Evolutionary conservation across 805 yeast species (phyloP), one percentile per base, ranked within the genome.

Genomic region (Kazachstania kunashirensis): DNA sequence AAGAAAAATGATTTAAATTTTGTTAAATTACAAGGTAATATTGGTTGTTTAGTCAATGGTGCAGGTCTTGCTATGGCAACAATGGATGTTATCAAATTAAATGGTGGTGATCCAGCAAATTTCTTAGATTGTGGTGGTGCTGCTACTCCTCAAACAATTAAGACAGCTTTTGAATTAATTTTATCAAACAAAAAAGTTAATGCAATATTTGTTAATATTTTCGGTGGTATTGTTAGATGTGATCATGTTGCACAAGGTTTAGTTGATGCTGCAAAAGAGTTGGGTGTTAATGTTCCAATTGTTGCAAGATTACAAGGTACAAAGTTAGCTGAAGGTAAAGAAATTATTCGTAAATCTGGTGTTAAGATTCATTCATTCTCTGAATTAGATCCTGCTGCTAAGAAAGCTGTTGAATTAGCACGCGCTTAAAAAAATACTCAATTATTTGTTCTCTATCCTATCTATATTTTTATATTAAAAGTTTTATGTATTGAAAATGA

Each of bases 61-160:
- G 99, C 99, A 41, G 99, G 99, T 66, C 76, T 92, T 62, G 99
- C 99, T 56, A 92, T 92, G 99, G 99, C 99, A 53, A 92, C 99
- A 49, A 88, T 92, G 96, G 99, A 92, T 67, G 94, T 94, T 63
- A 85, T 92, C 71, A 86, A 92, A 71, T 77, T 92, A 55, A 84
- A 86, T 70, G 96, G 97, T 57, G 99, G 99, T 65, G 83, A 77
- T 52, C 99, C 99, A 55, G 99, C 98, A 49, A 92, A 92, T 75
- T 92, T 92, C 77, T 77, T 92, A 63, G 99, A 92, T 72, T 92
- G 96, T 67, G 99, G 99, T 73, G 99, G 99, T 72, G 95, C 96
- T 65, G 98, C 99, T 53, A 92, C 97, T 46, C 96, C 97, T 50
- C 83, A 84, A 67, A 89, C 98, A 57, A 92, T 92, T 60, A 94